Conservation (phyloP, 345 rosid genomes). For the Aegle marmelos region DNA sequence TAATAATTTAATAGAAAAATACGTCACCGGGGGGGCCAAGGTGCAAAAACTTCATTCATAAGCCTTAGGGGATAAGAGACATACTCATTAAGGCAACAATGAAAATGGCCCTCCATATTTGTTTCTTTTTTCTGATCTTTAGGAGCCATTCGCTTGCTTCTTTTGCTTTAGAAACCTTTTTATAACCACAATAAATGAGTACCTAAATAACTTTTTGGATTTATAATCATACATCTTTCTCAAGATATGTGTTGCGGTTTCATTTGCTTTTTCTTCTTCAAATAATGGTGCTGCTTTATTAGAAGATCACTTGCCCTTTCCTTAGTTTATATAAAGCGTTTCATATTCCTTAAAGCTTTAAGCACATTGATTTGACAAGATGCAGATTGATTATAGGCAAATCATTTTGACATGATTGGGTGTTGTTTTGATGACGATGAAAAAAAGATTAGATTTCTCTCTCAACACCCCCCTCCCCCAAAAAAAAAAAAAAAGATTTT, state of each 20-base stretch:
- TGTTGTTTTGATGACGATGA: not conserved
- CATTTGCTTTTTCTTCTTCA: conserved; percentile 19
- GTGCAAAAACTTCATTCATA: conserved; percentile 19
- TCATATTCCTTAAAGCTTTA: conserved; percentile 8
- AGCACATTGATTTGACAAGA: conserved; percentile 17
- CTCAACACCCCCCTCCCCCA: no score
- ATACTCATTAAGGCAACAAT: conserved; percentile 31
- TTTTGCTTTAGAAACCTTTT: conserved; percentile 36
- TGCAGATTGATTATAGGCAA: conserved; percentile 5
- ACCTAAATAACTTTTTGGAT: conserved; percentile 23
- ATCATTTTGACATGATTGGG: conserved; percentile 14
- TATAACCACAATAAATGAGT: conserved; percentile 18
- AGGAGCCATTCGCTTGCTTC: conserved; percentile 17
- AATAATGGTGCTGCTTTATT: conserved; percentile 20
- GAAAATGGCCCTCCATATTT: conserved; percentile 12
- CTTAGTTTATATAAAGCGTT: not conserved
- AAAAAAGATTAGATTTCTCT: not conserved
- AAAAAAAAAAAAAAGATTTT: no score
- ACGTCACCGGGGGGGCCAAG: conserved; percentile 6
- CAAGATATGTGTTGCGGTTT: conserved; percentile 16
- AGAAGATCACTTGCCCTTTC: conserved; percentile 10
- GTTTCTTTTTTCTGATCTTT: conserved; percentile 6
- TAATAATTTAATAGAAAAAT: not conserved
- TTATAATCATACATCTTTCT: conserved; percentile 30
- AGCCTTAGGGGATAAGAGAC: conserved; percentile 31